A percentile compares a stretch with the other conserved stretches of the same genome.
Conservation (phyloP, 2,329 filamentous ascomycete species). For the Blastomyces emzantsi region DNA sequence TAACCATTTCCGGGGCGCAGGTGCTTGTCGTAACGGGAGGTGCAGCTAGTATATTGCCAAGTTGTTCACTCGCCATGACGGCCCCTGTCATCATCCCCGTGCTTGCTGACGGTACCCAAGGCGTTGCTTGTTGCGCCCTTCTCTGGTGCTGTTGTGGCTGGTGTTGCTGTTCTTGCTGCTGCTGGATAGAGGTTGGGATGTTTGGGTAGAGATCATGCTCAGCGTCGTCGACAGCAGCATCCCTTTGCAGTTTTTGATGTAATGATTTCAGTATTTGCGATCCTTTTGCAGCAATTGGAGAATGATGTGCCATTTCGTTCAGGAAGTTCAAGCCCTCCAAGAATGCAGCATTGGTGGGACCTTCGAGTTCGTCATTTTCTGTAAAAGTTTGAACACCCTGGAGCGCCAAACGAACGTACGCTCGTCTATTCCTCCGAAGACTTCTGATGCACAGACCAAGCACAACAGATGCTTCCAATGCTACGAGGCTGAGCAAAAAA, state of each 20-base stretch:
- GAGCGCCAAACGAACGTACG: not conserved
- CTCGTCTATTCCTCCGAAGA: constrained; percentile 2
- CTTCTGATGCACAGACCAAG: constrained; percentile 1
- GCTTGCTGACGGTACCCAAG: not conserved
- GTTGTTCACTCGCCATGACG: not conserved
- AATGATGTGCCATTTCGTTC: not conserved
- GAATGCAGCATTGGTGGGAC: not conserved
- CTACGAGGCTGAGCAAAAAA: not conserved
- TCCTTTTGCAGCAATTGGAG: constrained; percentile 2
- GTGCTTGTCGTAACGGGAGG: not conserved
- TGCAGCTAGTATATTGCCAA: not conserved
- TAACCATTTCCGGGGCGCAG: not conserved
- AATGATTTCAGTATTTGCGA: constrained; percentile 3
- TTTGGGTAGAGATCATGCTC: not conserved
- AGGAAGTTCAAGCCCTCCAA: not conserved
- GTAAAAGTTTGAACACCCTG: not conserved
- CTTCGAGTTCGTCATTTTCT: constrained; percentile 5
- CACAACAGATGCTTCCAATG: constrained; percentile 4
- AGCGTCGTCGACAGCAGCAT: not conserved
- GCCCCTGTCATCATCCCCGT: not conserved
- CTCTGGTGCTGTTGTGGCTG: not conserved
- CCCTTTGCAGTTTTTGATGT: constrained; percentile 4
- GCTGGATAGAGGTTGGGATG: not conserved
- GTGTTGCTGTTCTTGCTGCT: not conserved
- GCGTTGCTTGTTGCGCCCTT: not conserved